phyloP scores from a whole-genome alignment of 441 rosid genomes.

The Adansonia rubrostipa region DNA sequence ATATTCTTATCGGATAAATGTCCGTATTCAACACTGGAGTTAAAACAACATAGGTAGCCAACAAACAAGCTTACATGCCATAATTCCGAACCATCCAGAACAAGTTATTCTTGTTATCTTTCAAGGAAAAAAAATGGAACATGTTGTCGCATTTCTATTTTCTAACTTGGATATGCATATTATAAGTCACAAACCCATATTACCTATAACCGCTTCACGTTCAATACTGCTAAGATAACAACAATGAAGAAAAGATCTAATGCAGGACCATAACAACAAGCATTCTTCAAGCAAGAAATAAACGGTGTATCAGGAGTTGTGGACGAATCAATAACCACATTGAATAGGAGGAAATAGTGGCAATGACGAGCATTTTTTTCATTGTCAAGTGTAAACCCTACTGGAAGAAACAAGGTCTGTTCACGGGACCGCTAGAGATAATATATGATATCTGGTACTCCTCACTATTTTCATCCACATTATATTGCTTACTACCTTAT shows the following conservation, averaged over 20 bases:
- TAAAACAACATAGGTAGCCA: neutral
- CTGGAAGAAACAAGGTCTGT: neutral
- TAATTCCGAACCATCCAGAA: neutral
- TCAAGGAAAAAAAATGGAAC: neutral
- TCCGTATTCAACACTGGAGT: too few species aligned
- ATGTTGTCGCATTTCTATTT: neutral
- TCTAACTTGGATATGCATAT: neutral
- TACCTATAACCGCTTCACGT: neutral
- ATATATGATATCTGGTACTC: too few species aligned
- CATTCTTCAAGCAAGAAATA: neutral
- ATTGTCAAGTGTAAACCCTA: neutral
- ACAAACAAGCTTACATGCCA: neutral
- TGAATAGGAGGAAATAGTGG: neutral
- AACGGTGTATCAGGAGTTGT: neutral
- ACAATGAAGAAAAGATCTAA: neutral
- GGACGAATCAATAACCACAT: neutral
- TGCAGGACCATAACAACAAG: neutral
- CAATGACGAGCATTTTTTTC: neutral
- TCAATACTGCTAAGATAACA: neutral
- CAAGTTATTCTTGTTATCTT: neutral
- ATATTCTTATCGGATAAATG: too few species aligned
- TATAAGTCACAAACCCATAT: neutral
- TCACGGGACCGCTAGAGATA: too few species aligned
- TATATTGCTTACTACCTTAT: too few species aligned
- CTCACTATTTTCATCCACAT: too few species aligned